Evolutionary conservation across 768 basidiomycete species (phyloP).

Genomic region (Gautieria morchelliformis): DNA sequence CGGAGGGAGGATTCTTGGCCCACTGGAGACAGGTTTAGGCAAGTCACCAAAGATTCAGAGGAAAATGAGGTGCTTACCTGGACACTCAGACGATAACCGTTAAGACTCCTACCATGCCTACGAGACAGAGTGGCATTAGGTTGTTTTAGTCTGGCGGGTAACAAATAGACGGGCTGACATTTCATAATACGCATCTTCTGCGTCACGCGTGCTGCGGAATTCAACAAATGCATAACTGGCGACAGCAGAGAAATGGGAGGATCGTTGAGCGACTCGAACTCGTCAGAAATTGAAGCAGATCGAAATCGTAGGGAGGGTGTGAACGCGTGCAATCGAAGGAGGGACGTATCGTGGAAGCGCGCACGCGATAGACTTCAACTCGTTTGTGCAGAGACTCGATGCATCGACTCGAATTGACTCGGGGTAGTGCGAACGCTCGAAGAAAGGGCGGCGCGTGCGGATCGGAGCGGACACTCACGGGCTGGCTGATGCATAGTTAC

Average conservation of each 20-base stretch:
- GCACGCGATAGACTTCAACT: conserved; percentile 15
- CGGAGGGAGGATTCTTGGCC: conserved; percentile 76
- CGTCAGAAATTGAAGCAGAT: conserved; percentile 17
- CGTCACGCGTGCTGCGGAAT: conserved; percentile 67
- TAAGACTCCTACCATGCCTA: conserved; percentile 71
- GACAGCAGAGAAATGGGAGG: conserved; percentile 22
- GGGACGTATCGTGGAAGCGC: neutral
- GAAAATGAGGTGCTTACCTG: conserved; percentile 36
- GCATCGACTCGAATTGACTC: conserved; percentile 23
- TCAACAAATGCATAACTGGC: conserved; percentile 81
- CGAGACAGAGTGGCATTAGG: conserved; percentile 4
- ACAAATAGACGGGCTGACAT: conserved; percentile 41
- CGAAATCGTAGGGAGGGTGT: conserved; percentile 29
- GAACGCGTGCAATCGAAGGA: conserved; percentile 1
- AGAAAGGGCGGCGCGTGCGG: neutral
- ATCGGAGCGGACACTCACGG: conserved; percentile 55
- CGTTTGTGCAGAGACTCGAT: neutral
- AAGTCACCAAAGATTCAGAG: neutral
- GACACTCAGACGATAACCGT: conserved; percentile 65
- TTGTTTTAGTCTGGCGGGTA: neutral
- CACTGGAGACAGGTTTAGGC: conserved; percentile 34
- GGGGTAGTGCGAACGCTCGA: conserved; percentile 22
- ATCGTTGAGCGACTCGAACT: conserved; percentile 41
- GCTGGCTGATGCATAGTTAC: conserved; percentile 65
- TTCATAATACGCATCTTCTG: conserved; percentile 76